Evolutionary conservation across 331 rosid genomes (phyloP).

Genomic region (Prunus yedoensis): DNA sequence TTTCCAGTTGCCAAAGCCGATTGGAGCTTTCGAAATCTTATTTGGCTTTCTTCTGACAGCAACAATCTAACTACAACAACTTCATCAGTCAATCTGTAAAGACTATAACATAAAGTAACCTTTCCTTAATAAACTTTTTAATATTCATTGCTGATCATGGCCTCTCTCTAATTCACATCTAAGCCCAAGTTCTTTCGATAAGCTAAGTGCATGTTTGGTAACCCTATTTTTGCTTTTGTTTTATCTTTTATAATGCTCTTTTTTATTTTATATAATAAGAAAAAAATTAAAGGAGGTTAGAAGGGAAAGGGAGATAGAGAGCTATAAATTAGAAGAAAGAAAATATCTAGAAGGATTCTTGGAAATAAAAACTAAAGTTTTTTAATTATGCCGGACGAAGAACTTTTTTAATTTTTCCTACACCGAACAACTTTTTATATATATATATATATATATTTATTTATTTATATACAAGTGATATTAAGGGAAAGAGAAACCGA

Average conservation of each 20-base stretch:
- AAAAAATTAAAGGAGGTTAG: background rate
- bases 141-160: background rate
- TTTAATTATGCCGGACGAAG: no score
- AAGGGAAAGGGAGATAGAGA: background rate
- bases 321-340: background rate
- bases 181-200: background rate
- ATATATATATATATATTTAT: no score
- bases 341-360: background rate
- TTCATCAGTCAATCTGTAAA: background rate
- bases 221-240: background rate
- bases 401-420: no score
- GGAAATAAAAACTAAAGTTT: no score
- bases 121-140: background rate
- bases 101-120: no score
- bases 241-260: background rate
- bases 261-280: no score
- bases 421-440: no score
- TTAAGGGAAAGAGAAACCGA: no score
- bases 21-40: slow-evolving; percentile 20
- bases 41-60: slow-evolving; percentile 33
- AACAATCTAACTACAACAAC: slow-evolving; percentile 28
- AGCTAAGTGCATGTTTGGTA: background rate
- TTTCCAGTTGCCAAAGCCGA: slow-evolving; percentile 52
- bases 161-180: background rate
- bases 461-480: no score